phyloP scores from a whole-genome alignment of 2,329 filamentous ascomycete genomes.

The Gyromitra esculenta region DNA sequence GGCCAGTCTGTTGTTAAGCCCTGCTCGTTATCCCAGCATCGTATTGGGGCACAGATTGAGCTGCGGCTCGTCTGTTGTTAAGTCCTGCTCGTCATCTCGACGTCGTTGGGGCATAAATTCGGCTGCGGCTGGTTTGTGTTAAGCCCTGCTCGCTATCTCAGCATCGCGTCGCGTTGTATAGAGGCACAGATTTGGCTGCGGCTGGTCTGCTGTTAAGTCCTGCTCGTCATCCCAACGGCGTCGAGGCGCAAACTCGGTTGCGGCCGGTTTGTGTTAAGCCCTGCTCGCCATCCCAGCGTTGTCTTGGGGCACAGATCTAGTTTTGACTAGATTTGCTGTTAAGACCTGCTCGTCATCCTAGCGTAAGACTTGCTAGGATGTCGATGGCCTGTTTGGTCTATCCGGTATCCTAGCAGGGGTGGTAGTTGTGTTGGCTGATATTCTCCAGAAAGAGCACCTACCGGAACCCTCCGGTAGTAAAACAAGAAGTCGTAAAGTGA shows the following conservation, averaged over 20 bases:
- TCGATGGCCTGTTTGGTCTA: slow-evolving; percentile 21
- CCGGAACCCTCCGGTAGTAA: not conserved
- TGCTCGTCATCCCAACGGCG: slow-evolving; percentile 16
- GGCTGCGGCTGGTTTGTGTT: slow-evolving; percentile 11
- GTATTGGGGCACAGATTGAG: slow-evolving; percentile 22
- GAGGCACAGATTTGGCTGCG: slow-evolving; percentile 17
- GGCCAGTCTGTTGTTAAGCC: slow-evolving; percentile 21
- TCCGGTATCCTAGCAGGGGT: slow-evolving; percentile 9
- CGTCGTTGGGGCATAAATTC: slow-evolving; percentile 14
- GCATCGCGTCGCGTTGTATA: slow-evolving; percentile 2
- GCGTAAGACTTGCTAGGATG: slow-evolving; percentile 6
- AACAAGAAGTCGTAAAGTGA: not conserved
- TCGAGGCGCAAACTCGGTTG: slow-evolving; percentile 18
- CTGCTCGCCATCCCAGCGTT: slow-evolving; percentile 17
- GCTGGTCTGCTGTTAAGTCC: slow-evolving; percentile 27
- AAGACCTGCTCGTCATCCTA: slow-evolving; percentile 19
- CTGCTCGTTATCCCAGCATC: slow-evolving; percentile 27
- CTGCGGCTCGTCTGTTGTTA: slow-evolving; percentile 23
- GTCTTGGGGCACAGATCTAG: slow-evolving; percentile 16
- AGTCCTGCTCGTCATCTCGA: slow-evolving; percentile 19
- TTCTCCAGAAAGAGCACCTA: slow-evolving; percentile 18
- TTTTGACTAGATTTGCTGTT: not conserved
- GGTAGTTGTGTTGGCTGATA: slow-evolving; percentile 37
- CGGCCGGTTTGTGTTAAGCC: slow-evolving; percentile 25
- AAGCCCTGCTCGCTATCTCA: slow-evolving; percentile 19